Percentiles rank a stretch among this genome's conserved stretches.
Evolutionary conservation across 139 green algal genomes (phyloP).

Genomic region (Limnomonas spitsbergensis): DNA sequence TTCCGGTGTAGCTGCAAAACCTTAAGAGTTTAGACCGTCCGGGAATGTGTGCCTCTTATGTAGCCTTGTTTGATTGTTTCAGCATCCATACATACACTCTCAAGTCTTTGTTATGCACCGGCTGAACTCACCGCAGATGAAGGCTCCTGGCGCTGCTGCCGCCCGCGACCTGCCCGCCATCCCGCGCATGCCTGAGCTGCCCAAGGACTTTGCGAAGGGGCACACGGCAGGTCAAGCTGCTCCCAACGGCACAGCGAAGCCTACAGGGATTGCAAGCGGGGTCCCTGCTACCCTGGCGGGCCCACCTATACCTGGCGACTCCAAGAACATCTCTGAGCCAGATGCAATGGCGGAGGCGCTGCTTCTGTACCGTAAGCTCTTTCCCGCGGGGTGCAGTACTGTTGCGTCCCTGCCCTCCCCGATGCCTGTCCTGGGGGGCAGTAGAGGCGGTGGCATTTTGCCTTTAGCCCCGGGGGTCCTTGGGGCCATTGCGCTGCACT

Average conservation of each 20-base stretch:
- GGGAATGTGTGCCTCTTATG: no score
- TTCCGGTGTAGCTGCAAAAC: no score
- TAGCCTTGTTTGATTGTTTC: no score
- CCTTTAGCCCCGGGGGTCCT: background rate
- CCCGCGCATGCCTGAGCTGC: slow-evolving; percentile 1
- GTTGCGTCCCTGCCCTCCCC: no score
- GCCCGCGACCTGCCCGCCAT: background rate
- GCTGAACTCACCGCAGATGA: no score
- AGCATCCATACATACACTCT: no score
- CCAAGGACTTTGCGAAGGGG: slow-evolving; percentile 5
- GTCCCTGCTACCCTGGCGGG: background rate
- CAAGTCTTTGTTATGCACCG: no score
- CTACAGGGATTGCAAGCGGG: background rate
- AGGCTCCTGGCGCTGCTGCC: background rate
- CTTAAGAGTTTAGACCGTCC: no score
- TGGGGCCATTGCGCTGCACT: background rate
- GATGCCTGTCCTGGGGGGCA: background rate
- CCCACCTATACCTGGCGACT: background rate
- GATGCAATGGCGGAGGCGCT: background rate
- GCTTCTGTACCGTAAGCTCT: background rate
- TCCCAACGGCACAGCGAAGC: background rate
- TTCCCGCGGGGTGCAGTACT: background rate
- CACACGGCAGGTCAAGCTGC: background rate
- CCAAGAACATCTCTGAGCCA: background rate
- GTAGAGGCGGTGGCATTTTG: background rate